Evolutionary conservation across 768 basidiomycete species (phyloP), one percentile per base, ranked within the genome.

Genomic region (Boletus barrowsii): DNA sequence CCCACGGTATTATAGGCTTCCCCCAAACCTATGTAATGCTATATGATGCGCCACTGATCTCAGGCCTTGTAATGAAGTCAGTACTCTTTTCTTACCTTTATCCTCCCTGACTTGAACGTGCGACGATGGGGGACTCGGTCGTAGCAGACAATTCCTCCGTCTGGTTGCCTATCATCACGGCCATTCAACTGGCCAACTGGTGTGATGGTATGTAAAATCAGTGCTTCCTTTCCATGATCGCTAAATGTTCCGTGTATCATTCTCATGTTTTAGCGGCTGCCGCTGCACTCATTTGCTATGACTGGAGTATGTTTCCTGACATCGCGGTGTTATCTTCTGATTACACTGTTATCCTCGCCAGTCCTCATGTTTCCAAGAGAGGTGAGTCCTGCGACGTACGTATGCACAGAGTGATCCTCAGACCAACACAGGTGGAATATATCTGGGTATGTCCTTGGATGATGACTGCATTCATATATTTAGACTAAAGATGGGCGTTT

Each of bases 361-460:
- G 60, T 51, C 14, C 51, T 64, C 52, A 51, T 64, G 56, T 64
- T 64, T 42, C 49, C 56, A 20, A 55, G 60, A 51, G 63, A 62
- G 62, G 62, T 58, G 37, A 46, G 59, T 42, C 10, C 13, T 15
- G 10, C 3, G 30, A 10, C 20, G 8, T 52, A 20, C 29, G 26
- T 4, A 3, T 10, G 13, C 3, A 20, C 24, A 13, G 18, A 24
- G n/a, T 2, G 22, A 43, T 54, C 13, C 44, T 53, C 42, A 57
- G 18, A 24, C 14, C 4, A n/a, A 15, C 15, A 30, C 20, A 64
- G 60, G 57, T 57, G 24, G 47, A 65, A 56, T 43, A 59, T 36
- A 42, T 64, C 17, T 64, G 62, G 63, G 63, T 62, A 51, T 11
- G 63, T 36, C 22, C 26, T 52, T 14, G 26, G n/a, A 10, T 11